phyloP scores from a whole-genome alignment of 1,284 basidiomycete genomes.

The Apiotrichum gamsii region DNA sequence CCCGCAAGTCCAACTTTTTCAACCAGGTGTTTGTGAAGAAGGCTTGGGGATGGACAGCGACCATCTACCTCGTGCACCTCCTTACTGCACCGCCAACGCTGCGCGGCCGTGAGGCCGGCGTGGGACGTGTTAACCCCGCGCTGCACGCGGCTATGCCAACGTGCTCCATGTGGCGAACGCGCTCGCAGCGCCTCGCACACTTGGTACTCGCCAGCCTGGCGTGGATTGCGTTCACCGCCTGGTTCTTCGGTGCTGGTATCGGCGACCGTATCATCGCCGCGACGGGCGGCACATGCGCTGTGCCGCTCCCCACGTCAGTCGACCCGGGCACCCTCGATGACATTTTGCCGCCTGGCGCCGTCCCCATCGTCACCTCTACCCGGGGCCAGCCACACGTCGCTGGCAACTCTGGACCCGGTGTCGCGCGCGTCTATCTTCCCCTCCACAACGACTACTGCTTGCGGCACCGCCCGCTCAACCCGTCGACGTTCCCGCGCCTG shows the following conservation, averaged over 20 bases:
- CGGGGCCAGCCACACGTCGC: neutral
- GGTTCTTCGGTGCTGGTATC: slow-evolving; percentile 88
- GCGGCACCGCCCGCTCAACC: slow-evolving; percentile 53
- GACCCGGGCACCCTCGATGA: slow-evolving; percentile 9
- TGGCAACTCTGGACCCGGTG: neutral
- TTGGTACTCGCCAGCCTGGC: slow-evolving; percentile 61
- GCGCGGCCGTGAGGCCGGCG: neutral
- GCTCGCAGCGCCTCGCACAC: slow-evolving; percentile 52
- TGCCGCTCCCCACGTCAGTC: slow-evolving; percentile 53
- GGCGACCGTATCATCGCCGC: slow-evolving; percentile 66
- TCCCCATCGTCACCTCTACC: slow-evolving; percentile 35
- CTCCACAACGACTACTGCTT: slow-evolving; percentile 54
- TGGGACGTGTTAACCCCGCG: slow-evolving; percentile 5
- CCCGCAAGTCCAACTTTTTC: slow-evolving; percentile 71
- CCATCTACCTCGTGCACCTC: slow-evolving; percentile 54
- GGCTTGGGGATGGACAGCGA: slow-evolving; percentile 85
- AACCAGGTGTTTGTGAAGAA: slow-evolving; percentile 85
- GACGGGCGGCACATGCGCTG: slow-evolving; percentile 75
- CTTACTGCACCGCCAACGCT: slow-evolving; percentile 18
- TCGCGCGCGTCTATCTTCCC: slow-evolving; percentile 19
- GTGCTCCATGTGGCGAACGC: slow-evolving; percentile 38
- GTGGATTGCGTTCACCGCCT: slow-evolving; percentile 72
- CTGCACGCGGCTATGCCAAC: slow-evolving; percentile 53
- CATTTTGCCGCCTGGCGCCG: slow-evolving; percentile 40
- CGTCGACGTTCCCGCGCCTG: slow-evolving; percentile 59